phyloP scores from a whole-genome alignment of 352 stramenopile species.

The Phytophthora melonis region DNA sequence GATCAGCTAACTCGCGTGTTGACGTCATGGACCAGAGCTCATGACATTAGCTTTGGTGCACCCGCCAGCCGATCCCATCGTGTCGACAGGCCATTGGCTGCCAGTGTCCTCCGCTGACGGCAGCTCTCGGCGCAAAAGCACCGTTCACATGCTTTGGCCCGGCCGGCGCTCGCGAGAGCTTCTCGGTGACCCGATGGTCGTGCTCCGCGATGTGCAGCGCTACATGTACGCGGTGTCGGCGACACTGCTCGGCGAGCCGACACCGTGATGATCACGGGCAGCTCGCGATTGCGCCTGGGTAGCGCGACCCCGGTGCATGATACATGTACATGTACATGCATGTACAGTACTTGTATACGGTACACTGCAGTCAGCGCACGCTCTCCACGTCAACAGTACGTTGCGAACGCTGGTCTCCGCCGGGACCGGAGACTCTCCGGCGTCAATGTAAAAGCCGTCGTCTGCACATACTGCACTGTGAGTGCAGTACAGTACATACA shows the following conservation, averaged over 20 bases:
- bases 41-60: neutral
- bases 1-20: constrained; percentile 8
- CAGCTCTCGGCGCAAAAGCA: neutral
- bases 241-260: neutral
- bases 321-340: too few relatives aligned
- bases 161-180: constrained; percentile 2
- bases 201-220: constrained; percentile 26
- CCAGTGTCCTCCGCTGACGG: neutral
- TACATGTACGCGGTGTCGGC: neutral
- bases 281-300: too few relatives aligned
- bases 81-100: constrained; percentile 24
- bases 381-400: too few relatives aligned
- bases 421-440: too few relatives aligned
- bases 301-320: too few relatives aligned
- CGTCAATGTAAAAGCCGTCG: too few relatives aligned
- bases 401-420: too few relatives aligned
- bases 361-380: too few relatives aligned
- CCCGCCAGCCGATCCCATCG: constrained; percentile 15
- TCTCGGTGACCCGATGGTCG: constrained; percentile 23
- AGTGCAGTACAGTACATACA: too few relatives aligned
- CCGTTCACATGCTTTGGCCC: neutral
- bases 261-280: neutral
- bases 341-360: too few relatives aligned
- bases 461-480: too few relatives aligned
- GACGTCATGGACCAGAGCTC: neutral